Conservation (phyloP, 1,139 yeast genomes). For the Meyerozyma carpophila region DNA sequence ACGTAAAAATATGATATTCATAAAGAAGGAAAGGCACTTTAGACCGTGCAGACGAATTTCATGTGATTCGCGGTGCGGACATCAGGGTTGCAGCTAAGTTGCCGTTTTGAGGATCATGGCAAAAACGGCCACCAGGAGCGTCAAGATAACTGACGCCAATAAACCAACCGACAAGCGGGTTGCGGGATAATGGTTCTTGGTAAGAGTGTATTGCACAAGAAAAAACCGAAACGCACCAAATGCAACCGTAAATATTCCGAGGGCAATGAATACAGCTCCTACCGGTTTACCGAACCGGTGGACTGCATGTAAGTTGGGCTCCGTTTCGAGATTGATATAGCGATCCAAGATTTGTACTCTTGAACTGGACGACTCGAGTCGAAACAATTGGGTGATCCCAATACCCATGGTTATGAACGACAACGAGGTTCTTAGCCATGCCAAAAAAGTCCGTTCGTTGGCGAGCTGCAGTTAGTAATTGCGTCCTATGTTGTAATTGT, state of each 20-base stretch:
- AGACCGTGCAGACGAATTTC: no score
- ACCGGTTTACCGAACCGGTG: slow-evolving; percentile 29
- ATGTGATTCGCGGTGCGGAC: no score
- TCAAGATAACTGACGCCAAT: slow-evolving; percentile 16
- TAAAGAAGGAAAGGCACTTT: neutral
- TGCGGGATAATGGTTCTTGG: slow-evolving; percentile 46
- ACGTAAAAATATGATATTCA: neutral
- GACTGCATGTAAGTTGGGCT: slow-evolving; percentile 4
- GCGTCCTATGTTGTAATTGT: no score
- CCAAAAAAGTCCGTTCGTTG: slow-evolving; percentile 71
- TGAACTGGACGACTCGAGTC: slow-evolving; percentile 22
- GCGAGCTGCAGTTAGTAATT: slow-evolving; percentile 38
- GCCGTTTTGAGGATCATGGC: slow-evolving; percentile 13
- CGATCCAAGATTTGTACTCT: slow-evolving; percentile 13
- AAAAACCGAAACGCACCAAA: slow-evolving; percentile 31
- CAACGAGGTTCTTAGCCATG: slow-evolving; percentile 64
- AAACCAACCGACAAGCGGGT: slow-evolving; percentile 20
- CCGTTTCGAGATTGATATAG: slow-evolving; percentile 8
- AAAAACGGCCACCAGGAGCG: slow-evolving; percentile 20
- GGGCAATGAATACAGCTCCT: slow-evolving; percentile 28
- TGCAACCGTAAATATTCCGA: slow-evolving; percentile 31
- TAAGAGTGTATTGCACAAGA: slow-evolving; percentile 32
- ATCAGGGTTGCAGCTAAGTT: neutral
- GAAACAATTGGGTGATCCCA: slow-evolving; percentile 38
- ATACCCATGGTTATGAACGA: slow-evolving; percentile 39